These are phyloP conservation scores for Globisporangium spiculum DNA, from an alignment of 352 stramenopile species.

Conservation along the genomic window DNA sequence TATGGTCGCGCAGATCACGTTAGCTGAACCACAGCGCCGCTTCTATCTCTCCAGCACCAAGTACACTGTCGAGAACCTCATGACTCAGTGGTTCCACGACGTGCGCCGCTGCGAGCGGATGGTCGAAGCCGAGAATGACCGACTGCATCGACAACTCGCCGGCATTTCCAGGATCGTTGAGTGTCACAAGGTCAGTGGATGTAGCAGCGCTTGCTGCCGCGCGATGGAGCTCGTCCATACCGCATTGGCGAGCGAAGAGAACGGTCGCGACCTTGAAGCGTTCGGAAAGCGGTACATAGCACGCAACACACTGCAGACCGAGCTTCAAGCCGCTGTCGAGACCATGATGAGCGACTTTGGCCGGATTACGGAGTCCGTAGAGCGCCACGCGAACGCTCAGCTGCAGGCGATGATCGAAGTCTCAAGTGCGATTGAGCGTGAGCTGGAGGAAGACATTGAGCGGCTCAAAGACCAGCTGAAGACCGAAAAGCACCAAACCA, in stretches of 20 bases:
- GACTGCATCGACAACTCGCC: neutral
- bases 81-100: neutral
- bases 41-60: neutral
- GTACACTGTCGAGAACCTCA: neutral
- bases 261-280: neutral
- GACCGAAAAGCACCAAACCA: neutral
- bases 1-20: neutral
- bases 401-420: constrained; percentile 1
- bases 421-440: neutral
- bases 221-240: neutral
- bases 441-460: neutral
- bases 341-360: neutral
- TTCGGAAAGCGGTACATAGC: neutral
- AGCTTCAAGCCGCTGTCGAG: neutral
- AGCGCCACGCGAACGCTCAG: neutral
- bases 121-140: constrained; percentile 7
- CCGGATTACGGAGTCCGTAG: neutral
- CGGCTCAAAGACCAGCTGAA: neutral
- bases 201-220: neutral
- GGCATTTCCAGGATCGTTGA: neutral
- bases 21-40: neutral
- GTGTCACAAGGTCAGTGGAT: neutral
- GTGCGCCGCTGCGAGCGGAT: neutral
- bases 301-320: neutral
- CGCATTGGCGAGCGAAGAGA: neutral